These are phyloP conservation scores for Fusarium sp. DNA, from an alignment of 2,329 filamentous ascomycete species.

Conservation along the genomic window DNA sequence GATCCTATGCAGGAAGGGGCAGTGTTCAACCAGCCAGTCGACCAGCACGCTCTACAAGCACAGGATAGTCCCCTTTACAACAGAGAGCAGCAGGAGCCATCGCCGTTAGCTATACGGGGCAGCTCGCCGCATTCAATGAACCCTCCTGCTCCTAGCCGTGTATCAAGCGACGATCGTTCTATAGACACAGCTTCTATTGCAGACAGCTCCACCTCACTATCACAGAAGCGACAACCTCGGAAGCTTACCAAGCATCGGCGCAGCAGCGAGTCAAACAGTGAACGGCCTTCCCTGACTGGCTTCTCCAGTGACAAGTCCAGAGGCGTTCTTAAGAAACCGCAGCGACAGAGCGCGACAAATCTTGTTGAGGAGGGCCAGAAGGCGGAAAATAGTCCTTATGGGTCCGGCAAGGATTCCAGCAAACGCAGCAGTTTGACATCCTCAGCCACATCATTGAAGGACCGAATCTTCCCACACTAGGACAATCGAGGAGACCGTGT, in stretches of 20 bases:
- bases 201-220: conserved; percentile 41
- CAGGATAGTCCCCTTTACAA: conserved; percentile 49
- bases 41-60: conserved; percentile 46
- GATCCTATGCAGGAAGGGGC: conserved; percentile 54
- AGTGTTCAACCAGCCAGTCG: conserved; percentile 53
- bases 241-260: conserved; percentile 61
- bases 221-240: conserved; percentile 56
- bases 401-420: conserved; percentile 39
- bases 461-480: conserved; percentile 46
- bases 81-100: conserved; percentile 37
- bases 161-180: conserved; percentile 54
- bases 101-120: conserved; percentile 44
- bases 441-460: conserved; percentile 47
- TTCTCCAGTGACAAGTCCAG: conserved; percentile 44
- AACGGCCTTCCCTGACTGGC: conserved; percentile 45
- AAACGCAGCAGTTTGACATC: conserved; percentile 47
- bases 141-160: conserved; percentile 46
- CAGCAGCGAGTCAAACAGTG: conserved; percentile 54
- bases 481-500: neutral
- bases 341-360: conserved; percentile 49
- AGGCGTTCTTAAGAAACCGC: conserved; percentile 57
- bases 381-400: conserved; percentile 44
- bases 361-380: conserved; percentile 46
- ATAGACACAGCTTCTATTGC: conserved; percentile 50
- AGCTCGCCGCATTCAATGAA: conserved; percentile 42